Conservation (phyloP, 306 rosid species). For the Aeschynomene evenia region DNA sequence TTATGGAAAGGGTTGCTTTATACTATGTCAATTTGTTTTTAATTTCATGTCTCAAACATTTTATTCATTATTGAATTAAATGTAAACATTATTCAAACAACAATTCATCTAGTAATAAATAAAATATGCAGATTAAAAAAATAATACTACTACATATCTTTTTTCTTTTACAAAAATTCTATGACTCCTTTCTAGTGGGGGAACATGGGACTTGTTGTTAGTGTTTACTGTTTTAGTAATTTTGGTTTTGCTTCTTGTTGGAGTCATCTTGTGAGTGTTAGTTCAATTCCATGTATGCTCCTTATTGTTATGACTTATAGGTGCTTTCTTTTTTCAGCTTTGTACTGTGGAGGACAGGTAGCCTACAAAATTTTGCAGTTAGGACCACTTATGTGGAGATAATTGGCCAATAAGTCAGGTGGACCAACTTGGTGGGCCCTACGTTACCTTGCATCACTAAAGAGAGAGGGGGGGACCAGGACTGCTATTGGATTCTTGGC, state of each 20-base stretch:
- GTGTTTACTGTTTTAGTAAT: not conserved
- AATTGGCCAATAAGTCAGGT: constrained; percentile 5
- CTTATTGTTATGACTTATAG: not conserved
- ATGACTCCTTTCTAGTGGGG: constrained; percentile 24
- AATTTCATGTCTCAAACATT: no score
- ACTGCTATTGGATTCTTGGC: not conserved
- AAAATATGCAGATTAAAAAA: no score
- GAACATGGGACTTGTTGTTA: not conserved
- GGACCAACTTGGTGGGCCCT: not conserved
- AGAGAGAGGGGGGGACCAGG: not conserved
- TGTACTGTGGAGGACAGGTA: not conserved
- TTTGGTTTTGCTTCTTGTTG: not conserved
- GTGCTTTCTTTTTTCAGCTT: not conserved
- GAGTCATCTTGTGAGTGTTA: not conserved
- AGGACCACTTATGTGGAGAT: constrained; percentile 8
- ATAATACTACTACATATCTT: no score
- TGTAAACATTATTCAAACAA: no score
- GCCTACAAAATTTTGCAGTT: not conserved
- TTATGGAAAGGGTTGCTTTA: constrained; percentile 11
- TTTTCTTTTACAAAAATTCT: constrained; percentile 30
- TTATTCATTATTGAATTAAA: no score
- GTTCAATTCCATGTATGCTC: not conserved
- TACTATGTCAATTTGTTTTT: no score
- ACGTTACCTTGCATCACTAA: not conserved
- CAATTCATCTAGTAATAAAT: no score